Conservation (phyloP, 805 yeast genomes). For the Zygoascus bituminiphila region DNA sequence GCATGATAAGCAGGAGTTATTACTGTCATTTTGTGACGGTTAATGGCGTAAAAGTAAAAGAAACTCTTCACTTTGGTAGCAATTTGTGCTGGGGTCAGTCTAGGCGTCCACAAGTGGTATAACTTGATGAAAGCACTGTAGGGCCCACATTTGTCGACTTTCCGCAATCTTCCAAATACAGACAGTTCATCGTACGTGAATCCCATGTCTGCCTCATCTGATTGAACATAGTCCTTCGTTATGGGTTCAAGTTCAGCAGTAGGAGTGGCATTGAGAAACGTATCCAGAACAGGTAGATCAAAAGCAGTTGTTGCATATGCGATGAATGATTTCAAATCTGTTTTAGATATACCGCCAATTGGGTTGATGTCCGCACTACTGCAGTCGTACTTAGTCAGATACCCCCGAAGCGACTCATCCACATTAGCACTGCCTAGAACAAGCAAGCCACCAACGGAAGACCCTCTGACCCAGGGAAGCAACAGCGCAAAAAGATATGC, state of each 20-base stretch:
- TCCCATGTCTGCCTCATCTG: slow-evolving; percentile 98
- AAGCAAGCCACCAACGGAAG: slow-evolving; percentile 64
- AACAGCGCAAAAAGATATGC: slow-evolving; percentile 90
- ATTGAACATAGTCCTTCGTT: slow-evolving; percentile 83
- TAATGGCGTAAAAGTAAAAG: slow-evolving; percentile 88
- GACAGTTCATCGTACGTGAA: slow-evolving; percentile 93
- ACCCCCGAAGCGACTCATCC: slow-evolving; percentile 93
- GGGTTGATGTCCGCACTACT: slow-evolving; percentile 97
- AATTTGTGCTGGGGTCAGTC: slow-evolving; percentile 70
- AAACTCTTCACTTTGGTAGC: slow-evolving; percentile 90
- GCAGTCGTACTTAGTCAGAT: slow-evolving; percentile 93
- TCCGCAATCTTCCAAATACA: slow-evolving; percentile 81
- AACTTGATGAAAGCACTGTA: slow-evolving; percentile 87
- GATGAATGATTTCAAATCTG: slow-evolving; percentile 81
- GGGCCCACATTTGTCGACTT: slow-evolving; percentile 93
- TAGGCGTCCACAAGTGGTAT: slow-evolving; percentile 87
- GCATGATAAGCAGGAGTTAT: slow-evolving; percentile 97
- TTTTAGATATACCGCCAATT: slow-evolving; percentile 96
- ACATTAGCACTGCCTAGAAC: slow-evolving; percentile 96
- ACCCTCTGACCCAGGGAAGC: slow-evolving; percentile 87
- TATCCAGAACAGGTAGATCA: slow-evolving; percentile 65
- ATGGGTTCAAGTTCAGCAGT: slow-evolving; percentile 98
- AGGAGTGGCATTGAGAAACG: slow-evolving; percentile 85
- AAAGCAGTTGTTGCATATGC: slow-evolving; percentile 64
- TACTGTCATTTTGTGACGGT: slow-evolving; percentile 96